These are phyloP conservation scores for thale cress (Arabidopsis thaliana) DNA, from an alignment of 345 rosid genomes.

Conservation along the genomic window TAIR10.1 NC_003076.8:18169501-18170000, in stretches of 20 bases:
- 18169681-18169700: constrained; percentile 33
- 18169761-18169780: constrained; percentile 72
- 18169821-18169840: constrained; percentile 57
- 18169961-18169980: constrained; percentile 64
- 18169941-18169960: constrained; percentile 60
- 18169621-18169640: constrained; percentile 80
- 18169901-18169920: constrained; percentile 59
- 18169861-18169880: constrained; percentile 55
- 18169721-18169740: constrained; percentile 17
- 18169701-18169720: not conserved
- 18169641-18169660: constrained; percentile 69
- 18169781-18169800: constrained; percentile 63
- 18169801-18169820: constrained; percentile 63
- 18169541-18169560: constrained; percentile 97
- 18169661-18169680: constrained; percentile 94
- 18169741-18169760: constrained; percentile 47
- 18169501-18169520: constrained; percentile 77
- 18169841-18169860: constrained; percentile 53
- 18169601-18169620: constrained; percentile 73
- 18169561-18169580: constrained; percentile 60
- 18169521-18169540: constrained; percentile 83
- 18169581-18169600: constrained; percentile 79
- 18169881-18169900: constrained; percentile 48
- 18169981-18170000: constrained; percentile 32
- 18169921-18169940: constrained; percentile 62